Evolutionary conservation across 2,329 filamentous ascomycete genomes (phyloP), one percentile per base, ranked within the genome.

Genomic region (Hypoxylon sp.): DNA sequence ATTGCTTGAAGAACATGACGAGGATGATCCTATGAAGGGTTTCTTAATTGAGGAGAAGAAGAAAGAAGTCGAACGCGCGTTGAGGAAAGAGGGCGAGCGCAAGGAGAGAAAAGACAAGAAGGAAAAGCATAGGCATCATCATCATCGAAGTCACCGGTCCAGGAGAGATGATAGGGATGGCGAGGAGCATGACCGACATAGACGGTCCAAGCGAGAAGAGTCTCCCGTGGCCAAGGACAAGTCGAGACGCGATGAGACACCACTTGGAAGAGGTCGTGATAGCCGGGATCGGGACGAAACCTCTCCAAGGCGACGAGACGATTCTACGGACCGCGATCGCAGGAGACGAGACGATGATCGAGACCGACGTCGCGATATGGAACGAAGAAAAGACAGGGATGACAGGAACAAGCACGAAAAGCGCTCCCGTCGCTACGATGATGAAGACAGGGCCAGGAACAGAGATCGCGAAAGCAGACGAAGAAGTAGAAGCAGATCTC

Each of bases 11-110:
- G 86, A 93, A 11, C 88, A 95, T 59, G 94, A 97, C 60, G 92
- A 97, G 16, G 93, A 97, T 55, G 94, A 99, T 69, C 94, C 94
- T 0, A 99, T 99, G 94, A 97, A 96, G 73, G 85, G 84, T 26
- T 97, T 90, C 64, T 69, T 97, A 58, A 85, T 97, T 41, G 83
- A 93, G 58, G 89, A 96, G 73, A 97, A 97, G 80, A 91, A 89
- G 72, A 90, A 91, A 68, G 90, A 96, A 69, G 82, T 96, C 8
- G 84, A 88, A 45, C 81, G 82, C 51, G 92, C 90, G 2, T 72
- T 89, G 61, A 77, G 78, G 57, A 80, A 73, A 61, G 68, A 79
- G 41, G 77, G 78, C 34, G 80, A 71, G 66, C 73, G 66, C 62
- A 75, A 77, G 49, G 75, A 79, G 9, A 80, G 75, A 63, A 78